phyloP scores from a whole-genome alignment of 2,329 filamentous ascomycete species.

The Neonectria faginata region DNA sequence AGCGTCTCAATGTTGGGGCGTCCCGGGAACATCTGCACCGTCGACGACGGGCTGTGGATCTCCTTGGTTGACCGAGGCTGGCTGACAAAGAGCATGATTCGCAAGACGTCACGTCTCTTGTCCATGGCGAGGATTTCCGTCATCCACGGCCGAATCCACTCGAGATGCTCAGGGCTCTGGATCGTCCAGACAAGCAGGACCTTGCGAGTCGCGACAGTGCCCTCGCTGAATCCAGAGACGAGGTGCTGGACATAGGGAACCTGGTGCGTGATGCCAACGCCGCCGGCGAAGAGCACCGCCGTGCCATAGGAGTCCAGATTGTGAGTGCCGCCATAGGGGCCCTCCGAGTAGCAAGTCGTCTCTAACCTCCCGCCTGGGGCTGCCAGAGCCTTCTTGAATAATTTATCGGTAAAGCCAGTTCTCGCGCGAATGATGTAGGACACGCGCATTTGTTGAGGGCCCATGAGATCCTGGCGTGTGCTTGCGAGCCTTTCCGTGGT shows the following conservation, averaged over 20 bases:
- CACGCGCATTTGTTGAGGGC: constrained; percentile 72
- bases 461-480: constrained; percentile 68
- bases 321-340: constrained; percentile 81
- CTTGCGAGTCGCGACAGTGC: constrained; percentile 77
- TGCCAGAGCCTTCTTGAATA: constrained; percentile 76
- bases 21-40: constrained; percentile 87
- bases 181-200: constrained; percentile 84
- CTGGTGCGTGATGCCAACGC: constrained; percentile 84
- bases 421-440: constrained; percentile 79
- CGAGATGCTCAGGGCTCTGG: constrained; percentile 81
- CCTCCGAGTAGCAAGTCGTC: constrained; percentile 77
- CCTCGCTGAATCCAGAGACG: constrained; percentile 74
- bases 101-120: constrained; percentile 76
- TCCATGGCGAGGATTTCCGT: constrained; percentile 82
- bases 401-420: constrained; percentile 77
- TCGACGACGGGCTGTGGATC: constrained; percentile 81
- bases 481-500: constrained; percentile 68
- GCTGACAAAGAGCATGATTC: constrained; percentile 83
- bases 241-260: constrained; percentile 81
- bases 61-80: constrained; percentile 81
- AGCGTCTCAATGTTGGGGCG: constrained; percentile 80
- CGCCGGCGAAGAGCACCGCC: constrained; percentile 82
- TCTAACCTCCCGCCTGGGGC: constrained; percentile 70
- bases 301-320: constrained; percentile 81
- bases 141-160: constrained; percentile 89